Conservation (phyloP, 2,329 filamentous ascomycete species). For the Paecilomyces fulvus region DNA sequence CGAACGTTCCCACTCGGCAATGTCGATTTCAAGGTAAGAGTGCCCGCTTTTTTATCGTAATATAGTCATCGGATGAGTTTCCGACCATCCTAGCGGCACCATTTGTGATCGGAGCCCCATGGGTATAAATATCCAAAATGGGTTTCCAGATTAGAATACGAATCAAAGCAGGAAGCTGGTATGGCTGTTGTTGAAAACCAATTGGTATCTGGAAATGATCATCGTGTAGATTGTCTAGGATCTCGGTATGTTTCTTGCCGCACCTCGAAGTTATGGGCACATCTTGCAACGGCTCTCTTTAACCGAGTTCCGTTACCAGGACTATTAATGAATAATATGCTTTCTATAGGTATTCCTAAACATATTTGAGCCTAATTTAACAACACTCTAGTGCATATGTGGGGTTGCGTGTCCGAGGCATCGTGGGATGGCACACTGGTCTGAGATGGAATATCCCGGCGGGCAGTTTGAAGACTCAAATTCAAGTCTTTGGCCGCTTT, state of each 20-base stretch:
- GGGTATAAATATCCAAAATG: background rate
- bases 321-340: no score
- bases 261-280: background rate
- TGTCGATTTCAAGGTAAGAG: slow-evolving; percentile 43
- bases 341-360: no score
- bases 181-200: background rate
- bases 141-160: background rate
- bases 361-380: no score
- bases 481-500: no score
- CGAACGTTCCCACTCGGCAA: slow-evolving; percentile 54
- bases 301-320: no score
- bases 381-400: no score
- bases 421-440: no score
- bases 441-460: no score
- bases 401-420: no score
- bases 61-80: background rate
- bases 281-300: no score
- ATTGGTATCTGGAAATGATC: background rate
- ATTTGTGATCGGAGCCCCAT: background rate
- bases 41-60: background rate
- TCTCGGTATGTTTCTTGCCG: background rate
- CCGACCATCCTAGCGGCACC: background rate
- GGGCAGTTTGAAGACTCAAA: no score
- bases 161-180: background rate
- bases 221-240: no score